A percentile compares a stretch with the other conserved stretches of the same genome.
These are phyloP conservation scores for Penicillium arizonense DNA, from an alignment of 495 filamentous ascomycete species.

Conservation along the genomic window DNA sequence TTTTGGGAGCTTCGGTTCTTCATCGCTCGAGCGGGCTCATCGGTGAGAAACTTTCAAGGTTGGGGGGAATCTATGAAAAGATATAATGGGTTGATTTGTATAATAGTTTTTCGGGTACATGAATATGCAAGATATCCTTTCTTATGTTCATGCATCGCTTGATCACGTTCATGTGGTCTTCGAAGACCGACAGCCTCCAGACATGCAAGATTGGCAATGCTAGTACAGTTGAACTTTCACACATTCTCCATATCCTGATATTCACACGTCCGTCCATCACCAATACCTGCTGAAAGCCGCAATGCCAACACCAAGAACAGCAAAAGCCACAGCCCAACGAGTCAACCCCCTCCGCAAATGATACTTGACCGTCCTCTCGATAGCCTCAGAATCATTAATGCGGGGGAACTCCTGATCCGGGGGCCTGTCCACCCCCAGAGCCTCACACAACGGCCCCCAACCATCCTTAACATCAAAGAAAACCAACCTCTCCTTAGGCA, in stretches of 20 bases:
- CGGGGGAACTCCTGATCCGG: constrained; percentile 36
- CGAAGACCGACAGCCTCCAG: too few relatives aligned
- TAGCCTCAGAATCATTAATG: constrained; percentile 28
- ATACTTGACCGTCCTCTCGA: constrained; percentile 12
- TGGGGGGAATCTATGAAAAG: neutral
- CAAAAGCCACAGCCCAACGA: constrained; percentile 19
- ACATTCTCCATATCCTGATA: too few relatives aligned
- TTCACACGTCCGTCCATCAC: neutral
- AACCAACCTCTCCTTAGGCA: constrained; percentile 42
- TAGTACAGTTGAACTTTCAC: too few relatives aligned
- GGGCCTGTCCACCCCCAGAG: constrained; percentile 40
- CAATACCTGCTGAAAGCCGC: constrained; percentile 1
- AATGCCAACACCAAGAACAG: constrained; percentile 2
- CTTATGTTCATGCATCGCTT: too few relatives aligned
- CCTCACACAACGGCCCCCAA: constrained; percentile 50
- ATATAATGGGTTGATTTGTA: constrained; percentile 4
- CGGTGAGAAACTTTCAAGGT: neutral
- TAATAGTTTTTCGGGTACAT: constrained; percentile 1
- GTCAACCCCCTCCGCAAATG: constrained; percentile 18
- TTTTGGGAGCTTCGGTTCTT: neutral
- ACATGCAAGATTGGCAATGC: too few relatives aligned
- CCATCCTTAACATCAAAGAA: constrained; percentile 47
- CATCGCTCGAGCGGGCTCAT: constrained; percentile 17
- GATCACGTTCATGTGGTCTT: too few relatives aligned
- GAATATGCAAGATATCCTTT: neutral